A percentile compares a stretch with the other conserved stretches of the same genome.
phyloP scores from a whole-genome alignment of 345 rosid genomes.

The Eucalyptus erythrocorys region DNA sequence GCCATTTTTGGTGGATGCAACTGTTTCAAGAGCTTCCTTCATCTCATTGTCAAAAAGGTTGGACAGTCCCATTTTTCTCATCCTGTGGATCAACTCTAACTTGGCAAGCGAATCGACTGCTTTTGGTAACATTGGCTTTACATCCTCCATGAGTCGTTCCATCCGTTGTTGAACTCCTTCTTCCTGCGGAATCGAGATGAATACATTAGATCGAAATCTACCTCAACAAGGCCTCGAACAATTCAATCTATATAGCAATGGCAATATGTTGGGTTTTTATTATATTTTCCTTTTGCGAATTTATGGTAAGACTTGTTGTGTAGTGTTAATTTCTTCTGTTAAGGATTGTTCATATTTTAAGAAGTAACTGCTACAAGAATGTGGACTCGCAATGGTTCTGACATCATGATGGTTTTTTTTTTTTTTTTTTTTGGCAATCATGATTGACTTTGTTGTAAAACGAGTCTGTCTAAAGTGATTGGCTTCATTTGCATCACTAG shows the following conservation, averaged over 20 bases:
- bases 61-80: constrained; percentile 22
- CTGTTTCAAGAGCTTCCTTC: constrained; percentile 1
- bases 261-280: too few relatives aligned
- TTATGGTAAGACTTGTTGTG: too few relatives aligned
- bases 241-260: neutral
- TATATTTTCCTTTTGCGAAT: too few relatives aligned
- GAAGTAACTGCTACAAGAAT: too few relatives aligned
- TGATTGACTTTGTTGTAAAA: too few relatives aligned
- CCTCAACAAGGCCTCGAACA: neutral
- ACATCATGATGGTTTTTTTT: too few relatives aligned
- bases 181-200: neutral
- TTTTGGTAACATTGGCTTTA: constrained; percentile 7
- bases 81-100: constrained; percentile 21
- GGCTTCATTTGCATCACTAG: too few relatives aligned
- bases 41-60: constrained; percentile 20
- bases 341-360: too few relatives aligned
- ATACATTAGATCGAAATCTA: neutral
- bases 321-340: too few relatives aligned
- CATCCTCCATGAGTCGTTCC: constrained; percentile 6
- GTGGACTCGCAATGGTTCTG: neutral
- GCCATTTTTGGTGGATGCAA: neutral
- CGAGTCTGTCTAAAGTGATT: too few relatives aligned
- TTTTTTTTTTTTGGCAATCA: too few relatives aligned
- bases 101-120: neutral
- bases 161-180: neutral